phyloP scores from a whole-genome alignment of 108 stramenopile species.

The Nannochloropsis gaditana region DNA sequence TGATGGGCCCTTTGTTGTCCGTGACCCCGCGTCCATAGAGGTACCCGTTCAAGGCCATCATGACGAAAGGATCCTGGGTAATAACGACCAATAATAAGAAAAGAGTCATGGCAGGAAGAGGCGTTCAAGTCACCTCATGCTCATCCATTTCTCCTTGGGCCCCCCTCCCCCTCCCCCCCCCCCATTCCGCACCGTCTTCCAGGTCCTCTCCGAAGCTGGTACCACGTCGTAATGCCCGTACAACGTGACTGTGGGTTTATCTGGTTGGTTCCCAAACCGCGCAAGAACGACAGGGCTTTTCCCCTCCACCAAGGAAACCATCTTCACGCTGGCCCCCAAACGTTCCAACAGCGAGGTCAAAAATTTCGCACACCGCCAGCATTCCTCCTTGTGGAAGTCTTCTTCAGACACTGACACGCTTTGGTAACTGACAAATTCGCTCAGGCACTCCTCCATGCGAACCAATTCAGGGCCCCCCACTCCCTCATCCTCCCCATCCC shows the following conservation, averaged over 20 bases:
- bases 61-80: slow-evolving; percentile 25
- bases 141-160: neutral
- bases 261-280: slow-evolving; percentile 23
- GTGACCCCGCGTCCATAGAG: slow-evolving; percentile 41
- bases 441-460: slow-evolving; percentile 18
- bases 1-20: slow-evolving; percentile 40
- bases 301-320: slow-evolving; percentile 18
- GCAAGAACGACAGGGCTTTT: slow-evolving; percentile 19
- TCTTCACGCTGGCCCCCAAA: slow-evolving; percentile 1
- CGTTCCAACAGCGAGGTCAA: slow-evolving; percentile 18
- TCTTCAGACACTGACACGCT: slow-evolving; percentile 18
- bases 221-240: slow-evolving; percentile 44
- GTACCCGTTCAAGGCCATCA: slow-evolving; percentile 32
- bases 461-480: neutral
- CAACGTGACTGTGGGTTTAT: neutral
- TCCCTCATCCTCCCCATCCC: neutral
- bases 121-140: neutral
- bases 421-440: slow-evolving; percentile 28
- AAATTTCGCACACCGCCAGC: slow-evolving; percentile 27
- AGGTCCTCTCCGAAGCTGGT: slow-evolving; percentile 6
- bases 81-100: neutral
- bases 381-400: slow-evolving; percentile 14
- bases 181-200: neutral
- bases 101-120: neutral
- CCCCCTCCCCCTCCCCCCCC: neutral